Evolutionary conservation across 495 filamentous ascomycete species (phyloP), one percentile per base, ranked within the genome.

Genomic region (Aspergillus kassunensis): DNA sequence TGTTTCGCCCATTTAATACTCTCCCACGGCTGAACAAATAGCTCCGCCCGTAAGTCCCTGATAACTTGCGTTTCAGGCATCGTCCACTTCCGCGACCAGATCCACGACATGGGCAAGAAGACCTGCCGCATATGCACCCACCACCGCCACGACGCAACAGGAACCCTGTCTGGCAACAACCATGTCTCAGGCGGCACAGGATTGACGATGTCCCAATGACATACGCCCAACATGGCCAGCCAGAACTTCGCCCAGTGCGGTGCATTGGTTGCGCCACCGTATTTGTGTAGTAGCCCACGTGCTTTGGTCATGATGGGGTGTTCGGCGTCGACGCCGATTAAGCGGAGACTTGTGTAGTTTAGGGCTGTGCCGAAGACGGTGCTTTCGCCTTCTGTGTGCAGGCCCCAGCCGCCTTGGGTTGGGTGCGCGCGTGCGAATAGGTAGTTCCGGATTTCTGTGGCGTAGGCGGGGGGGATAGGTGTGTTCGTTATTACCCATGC

Each of bases 161-260:
- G 50, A 2, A 51, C 15, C 56, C 56, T 54, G 4, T 54, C 40
- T 4, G 56, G 56, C 9, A 57, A 34, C 11, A 57, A 31, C 90
- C 90, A 95, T 36, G 92, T 55, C 67, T 95, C 90, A 0, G 88
- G 80, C 3, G 90, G 90, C 3, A 87, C 77, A 0, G 90, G 90
- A 58, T 93, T 44, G 1, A 49, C 44, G 7, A 85, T 82, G 37
- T 91, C 87, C 86, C 87, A 95, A 15, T 83, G 66, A 45, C 78
- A 80, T 8, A 91, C 78, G 3, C 86, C 86, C 58, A 95, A 60
- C 6, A 91, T 71, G 8, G 80, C 79, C 21, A 95, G 69, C 88
- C 88, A 88, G 68, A 91, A 91, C 62, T 95, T 95, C 5, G 83
- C 82, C 90, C 90, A 95, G 60, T 90, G 85, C 10, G 90, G 90